phyloP scores from a whole-genome alignment of 2,329 filamentous ascomycete species.

The Sclerotinia spermophila region DNA sequence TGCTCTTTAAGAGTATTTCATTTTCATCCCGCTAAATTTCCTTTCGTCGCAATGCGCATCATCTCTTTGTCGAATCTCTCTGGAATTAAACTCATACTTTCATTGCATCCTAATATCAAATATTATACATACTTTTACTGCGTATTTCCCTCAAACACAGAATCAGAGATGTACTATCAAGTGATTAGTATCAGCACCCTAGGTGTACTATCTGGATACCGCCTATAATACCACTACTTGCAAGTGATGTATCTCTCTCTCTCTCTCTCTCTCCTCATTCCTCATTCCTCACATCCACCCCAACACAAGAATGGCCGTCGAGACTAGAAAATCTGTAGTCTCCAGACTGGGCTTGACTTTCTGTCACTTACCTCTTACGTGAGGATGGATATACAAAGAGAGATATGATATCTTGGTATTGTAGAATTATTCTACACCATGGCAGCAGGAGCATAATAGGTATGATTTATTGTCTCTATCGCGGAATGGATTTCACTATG shows the following conservation, averaged over 20 bases:
- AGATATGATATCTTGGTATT: background rate
- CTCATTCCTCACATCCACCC: background rate
- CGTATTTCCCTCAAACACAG: too few species aligned
- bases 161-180: too few species aligned
- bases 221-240: too few species aligned
- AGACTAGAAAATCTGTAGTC: background rate
- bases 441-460: accelerated
- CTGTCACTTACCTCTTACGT: background rate
- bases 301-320: background rate
- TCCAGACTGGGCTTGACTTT: background rate
- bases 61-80: too few species aligned
- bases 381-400: background rate
- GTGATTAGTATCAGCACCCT: too few species aligned
- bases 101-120: background rate
- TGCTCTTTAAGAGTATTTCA: too few species aligned
- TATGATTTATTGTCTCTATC: too few species aligned
- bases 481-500: background rate
- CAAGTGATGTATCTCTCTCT: background rate
- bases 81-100: too few species aligned
- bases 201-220: background rate
- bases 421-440: too few species aligned
- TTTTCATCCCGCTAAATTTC: too few species aligned
- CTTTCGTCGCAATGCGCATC: too few species aligned
- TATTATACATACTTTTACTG: background rate
- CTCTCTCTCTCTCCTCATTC: background rate